These are phyloP conservation scores for Daldinia childiae DNA, from an alignment of 495 filamentous ascomycete genomes.

Conservation along the genomic window DNA sequence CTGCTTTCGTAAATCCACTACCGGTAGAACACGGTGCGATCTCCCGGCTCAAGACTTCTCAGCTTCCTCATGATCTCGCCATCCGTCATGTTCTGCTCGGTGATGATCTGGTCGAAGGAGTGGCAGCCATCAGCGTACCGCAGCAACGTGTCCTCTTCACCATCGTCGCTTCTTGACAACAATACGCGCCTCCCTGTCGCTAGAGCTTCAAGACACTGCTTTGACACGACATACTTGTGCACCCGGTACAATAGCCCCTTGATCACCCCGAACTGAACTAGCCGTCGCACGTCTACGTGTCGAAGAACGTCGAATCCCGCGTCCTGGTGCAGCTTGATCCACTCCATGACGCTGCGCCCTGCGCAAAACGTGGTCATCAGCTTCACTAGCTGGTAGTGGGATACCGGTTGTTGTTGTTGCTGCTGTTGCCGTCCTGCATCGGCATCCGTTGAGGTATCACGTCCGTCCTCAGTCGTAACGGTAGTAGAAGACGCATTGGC, in stretches of 20 bases:
- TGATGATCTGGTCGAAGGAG: constrained; percentile 90
- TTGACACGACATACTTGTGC: constrained; percentile 85
- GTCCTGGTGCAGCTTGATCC: constrained; percentile 75
- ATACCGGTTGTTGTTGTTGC: constrained; percentile 38
- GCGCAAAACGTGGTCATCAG: constrained; percentile 83
- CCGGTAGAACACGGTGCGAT: constrained; percentile 61
- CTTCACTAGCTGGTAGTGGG: constrained; percentile 65
- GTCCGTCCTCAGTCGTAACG: not conserved
- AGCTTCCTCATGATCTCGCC: constrained; percentile 63
- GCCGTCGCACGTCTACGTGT: constrained; percentile 84
- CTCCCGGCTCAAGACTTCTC: constrained; percentile 55
- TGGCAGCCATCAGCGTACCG: constrained; percentile 83
- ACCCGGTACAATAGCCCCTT: constrained; percentile 95
- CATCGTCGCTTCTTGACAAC: constrained; percentile 43
- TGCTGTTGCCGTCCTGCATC: constrained; percentile 21
- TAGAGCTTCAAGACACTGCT: constrained; percentile 57
- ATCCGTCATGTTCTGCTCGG: constrained; percentile 72
- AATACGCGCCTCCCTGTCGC: constrained; percentile 52
- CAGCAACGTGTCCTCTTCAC: constrained; percentile 54
- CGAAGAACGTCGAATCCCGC: constrained; percentile 65
- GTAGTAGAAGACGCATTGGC: not conserved
- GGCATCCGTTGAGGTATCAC: constrained; percentile 9
- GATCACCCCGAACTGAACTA: constrained; percentile 95
- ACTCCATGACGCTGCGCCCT: constrained; percentile 81
- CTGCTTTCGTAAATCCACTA: constrained; percentile 31